Evolutionary conservation across 2,329 filamentous ascomycete species (phyloP).

Genomic region (Ascochyta lentis): DNA sequence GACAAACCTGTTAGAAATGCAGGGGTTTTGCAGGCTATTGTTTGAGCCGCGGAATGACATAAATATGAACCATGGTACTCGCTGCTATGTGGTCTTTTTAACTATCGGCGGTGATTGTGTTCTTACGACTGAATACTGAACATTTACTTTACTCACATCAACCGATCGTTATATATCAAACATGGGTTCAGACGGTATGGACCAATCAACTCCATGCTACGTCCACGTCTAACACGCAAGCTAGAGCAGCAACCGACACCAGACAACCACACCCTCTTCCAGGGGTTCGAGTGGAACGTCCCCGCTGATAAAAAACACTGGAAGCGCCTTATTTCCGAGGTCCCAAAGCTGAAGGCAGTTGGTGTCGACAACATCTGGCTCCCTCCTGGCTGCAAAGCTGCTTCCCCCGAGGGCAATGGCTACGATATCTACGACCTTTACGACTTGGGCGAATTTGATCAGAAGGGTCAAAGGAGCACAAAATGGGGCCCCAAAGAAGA

Average conservation of each 20-base stretch:
- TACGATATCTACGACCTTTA: conserved; percentile 70
- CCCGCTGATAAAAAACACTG: conserved; percentile 67
- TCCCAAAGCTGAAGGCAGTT: conserved; percentile 63
- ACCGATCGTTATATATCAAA: not conserved
- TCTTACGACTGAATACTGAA: not conserved
- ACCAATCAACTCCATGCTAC: not conserved
- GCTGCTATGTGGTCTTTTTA: conserved; percentile 3
- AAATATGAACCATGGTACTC: conserved; percentile 3
- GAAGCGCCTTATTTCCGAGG: conserved; percentile 60
- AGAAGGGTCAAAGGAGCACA: conserved; percentile 67
- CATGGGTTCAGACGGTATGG: conserved; percentile 40
- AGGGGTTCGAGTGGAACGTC: conserved; percentile 77
- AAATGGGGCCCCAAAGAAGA: conserved; percentile 75
- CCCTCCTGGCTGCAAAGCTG: conserved; percentile 74
- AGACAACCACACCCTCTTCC: conserved; percentile 62
- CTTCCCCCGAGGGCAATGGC: conserved; percentile 67
- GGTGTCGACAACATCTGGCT: conserved; percentile 67
- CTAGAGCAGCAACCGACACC: conserved; percentile 41
- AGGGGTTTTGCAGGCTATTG: conserved; percentile 3
- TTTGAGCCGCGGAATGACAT: not conserved
- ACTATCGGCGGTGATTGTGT: not conserved
- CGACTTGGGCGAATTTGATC: conserved; percentile 74
- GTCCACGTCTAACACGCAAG: conserved; percentile 11
- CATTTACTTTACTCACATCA: not conserved
- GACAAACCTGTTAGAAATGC: conserved; percentile 14